Evolutionary conservation across 2,329 filamentous ascomycete genomes (phyloP), one percentile per base, ranked within the genome.

Genomic region (Xylariaceae sp.): DNA sequence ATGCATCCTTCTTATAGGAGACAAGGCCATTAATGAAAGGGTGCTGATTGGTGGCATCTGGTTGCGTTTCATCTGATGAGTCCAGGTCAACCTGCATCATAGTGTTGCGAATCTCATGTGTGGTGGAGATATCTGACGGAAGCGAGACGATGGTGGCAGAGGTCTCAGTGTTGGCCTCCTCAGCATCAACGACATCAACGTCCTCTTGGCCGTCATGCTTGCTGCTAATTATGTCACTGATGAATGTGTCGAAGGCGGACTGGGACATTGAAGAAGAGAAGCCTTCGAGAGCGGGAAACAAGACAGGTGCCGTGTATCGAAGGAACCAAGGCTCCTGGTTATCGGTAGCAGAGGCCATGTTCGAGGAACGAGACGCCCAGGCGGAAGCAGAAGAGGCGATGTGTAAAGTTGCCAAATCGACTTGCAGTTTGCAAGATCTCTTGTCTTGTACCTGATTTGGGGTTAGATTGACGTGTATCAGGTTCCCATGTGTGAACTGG

Each of bases 21-120:
- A 65, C 36, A 1, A 74, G 61, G 13, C 64, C 68, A 2, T 67
- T 51, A 63, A 75, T 69, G 56, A 73, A 73, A 10, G 68, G 64
- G 40, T 68, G 54, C 1, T 38, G 48, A 14, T 22, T 18, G 12
- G 42, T 31, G 14, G 34, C 47, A 17, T 46, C 47, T 17, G 36
- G 31, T 11, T 3, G 19, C 42, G 45, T 17, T 31, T 49, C 45
- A 40, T 34, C 6, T 31, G 41, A 16, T 11, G 52, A 31, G 14
- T 10, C 22, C 16, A 50, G 14, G 9, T 50, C 44, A 6, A 42
- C 5, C n/a, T 55, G 43, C n/a, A 6, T n/a, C 22, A 48, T 12
- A 18, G 36, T 38, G 12, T 31, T 16, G 31, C 12, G 42, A 2
- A 45, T 16, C 14, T 47, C 45, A 17, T 49, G 45, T 10, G 39